Evolutionary conservation across 352 stramenopile genomes (phyloP).

Genomic region (Pythium oligandrum): DNA sequence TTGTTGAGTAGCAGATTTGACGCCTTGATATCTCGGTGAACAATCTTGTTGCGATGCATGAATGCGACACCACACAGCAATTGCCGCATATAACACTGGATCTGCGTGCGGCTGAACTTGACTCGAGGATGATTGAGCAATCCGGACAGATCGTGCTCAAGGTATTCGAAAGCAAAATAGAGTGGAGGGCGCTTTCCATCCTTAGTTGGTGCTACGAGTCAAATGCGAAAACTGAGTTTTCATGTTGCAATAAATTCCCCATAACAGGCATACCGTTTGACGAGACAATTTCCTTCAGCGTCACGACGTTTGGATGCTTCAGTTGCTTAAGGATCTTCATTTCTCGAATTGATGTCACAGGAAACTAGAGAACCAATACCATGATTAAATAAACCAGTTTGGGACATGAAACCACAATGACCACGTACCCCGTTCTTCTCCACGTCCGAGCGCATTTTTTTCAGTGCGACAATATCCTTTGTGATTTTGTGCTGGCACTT

Average conservation of each 20-base stretch:
- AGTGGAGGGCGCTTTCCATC: slow-evolving; percentile 81
- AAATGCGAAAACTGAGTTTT: slow-evolving; percentile 5
- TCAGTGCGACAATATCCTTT: slow-evolving; percentile 83
- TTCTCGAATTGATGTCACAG: slow-evolving; percentile 94
- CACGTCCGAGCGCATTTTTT: slow-evolving; percentile 79
- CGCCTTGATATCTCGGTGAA: slow-evolving; percentile 85
- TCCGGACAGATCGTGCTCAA: slow-evolving; percentile 82
- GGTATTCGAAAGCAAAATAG: slow-evolving; percentile 86
- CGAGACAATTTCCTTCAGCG: slow-evolving; percentile 94
- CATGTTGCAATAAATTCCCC: neutral
- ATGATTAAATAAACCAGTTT: slow-evolving; percentile 1
- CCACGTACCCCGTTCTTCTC: slow-evolving; percentile 80
- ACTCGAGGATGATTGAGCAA: slow-evolving; percentile 79
- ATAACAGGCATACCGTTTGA: slow-evolving; percentile 37
- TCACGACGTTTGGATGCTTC: slow-evolving; percentile 93
- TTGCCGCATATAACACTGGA: slow-evolving; percentile 87
- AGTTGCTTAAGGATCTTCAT: slow-evolving; percentile 98
- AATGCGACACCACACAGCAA: slow-evolving; percentile 76
- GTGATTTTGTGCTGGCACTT: slow-evolving; percentile 86
- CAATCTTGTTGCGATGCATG: slow-evolving; percentile 88
- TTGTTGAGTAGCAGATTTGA: slow-evolving; percentile 86
- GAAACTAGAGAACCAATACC: slow-evolving; percentile 59
- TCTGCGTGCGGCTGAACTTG: slow-evolving; percentile 80
- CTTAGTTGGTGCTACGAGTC: slow-evolving; percentile 50
- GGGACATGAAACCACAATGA: neutral